A percentile compares a stretch with the other conserved stretches of the same genome.
These are phyloP conservation scores for Hibiscus tridactylites DNA, from an alignment of 345 rosid genomes.

Conservation along the genomic window DNA sequence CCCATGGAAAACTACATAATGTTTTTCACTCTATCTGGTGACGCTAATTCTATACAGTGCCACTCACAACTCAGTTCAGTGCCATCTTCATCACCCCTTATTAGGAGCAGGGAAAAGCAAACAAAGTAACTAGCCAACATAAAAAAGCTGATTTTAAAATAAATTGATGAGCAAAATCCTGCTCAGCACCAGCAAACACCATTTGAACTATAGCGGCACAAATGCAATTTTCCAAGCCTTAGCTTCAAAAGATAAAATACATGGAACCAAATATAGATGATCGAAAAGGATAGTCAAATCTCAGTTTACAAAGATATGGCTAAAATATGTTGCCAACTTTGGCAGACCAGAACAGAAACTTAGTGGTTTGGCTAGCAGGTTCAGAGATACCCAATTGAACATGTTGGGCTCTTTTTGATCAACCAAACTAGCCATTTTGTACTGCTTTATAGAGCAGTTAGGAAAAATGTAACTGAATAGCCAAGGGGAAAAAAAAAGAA, in stretches of 20 bases:
- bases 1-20: background rate
- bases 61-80: background rate
- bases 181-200: background rate
- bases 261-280: background rate
- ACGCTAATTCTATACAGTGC: background rate
- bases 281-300: background rate
- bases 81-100: background rate
- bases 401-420: background rate
- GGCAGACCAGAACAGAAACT: background rate
- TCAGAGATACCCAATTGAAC: background rate
- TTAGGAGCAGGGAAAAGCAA: background rate
- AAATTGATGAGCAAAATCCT: background rate
- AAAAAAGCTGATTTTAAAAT: background rate
- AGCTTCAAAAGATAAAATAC: background rate
- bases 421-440: background rate
- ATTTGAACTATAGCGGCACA: background rate
- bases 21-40: background rate
- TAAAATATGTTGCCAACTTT: background rate
- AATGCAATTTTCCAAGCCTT: background rate
- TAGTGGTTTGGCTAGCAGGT: background rate
- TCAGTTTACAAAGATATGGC: background rate
- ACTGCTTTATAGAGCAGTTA: background rate
- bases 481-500: background rate
- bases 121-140: background rate
- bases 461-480: background rate